Base-by-base conservation (phyloP, 169 alveolate genomes). In the Plasmodium falciparum region DNA sequence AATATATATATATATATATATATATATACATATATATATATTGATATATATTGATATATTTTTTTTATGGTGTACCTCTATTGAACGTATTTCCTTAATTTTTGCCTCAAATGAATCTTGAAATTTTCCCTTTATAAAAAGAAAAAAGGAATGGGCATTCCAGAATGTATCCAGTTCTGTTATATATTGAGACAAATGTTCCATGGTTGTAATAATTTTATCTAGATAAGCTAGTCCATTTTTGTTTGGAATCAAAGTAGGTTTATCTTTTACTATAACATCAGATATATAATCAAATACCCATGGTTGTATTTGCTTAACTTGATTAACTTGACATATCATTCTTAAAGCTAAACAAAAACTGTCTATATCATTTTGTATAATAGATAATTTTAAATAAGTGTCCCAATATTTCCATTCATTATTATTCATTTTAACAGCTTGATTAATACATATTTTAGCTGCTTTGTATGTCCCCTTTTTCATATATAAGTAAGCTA, bases 361-460 rank as follows among this genome's bases (percentile, higher is more conserved):
- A 59, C 71, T 70, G 52, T 94, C 94, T 24, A 94, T 73, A 61
- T 94, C 97, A 24, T 92, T 88, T 80, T 92, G 95, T 85, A 83
- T 33, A 17, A 91, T 73, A 12, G 95, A 85, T 20, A 92, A 73
- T 67, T 75, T 73, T 62, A 92, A 47, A 52, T 85, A 92, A 0
- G 94, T 94, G 39, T 93, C 96, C 97, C 97, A 94, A 75, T 91
- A 89, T 71, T 94, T 91, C 95, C 97, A 93, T 56, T 89, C 92
- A 73, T 88, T 83, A 65, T 73, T 86, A 50, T 94, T 80, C 50
- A 75, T 73, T 78, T 94, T 94, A 22, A 94, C 92, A 8, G 97
- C 95, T 75, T 94, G 95, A 29, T 88, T 93, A 33, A 94, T 90
- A 50, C 95, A 91, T 49, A 93, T 62, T 54, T 56, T 93, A 8